A percentile compares a stretch with the other conserved stretches of the same genome.
Conservation (phyloP, 805 yeast genomes). For the Metschnikowia picachoensis region DNA sequence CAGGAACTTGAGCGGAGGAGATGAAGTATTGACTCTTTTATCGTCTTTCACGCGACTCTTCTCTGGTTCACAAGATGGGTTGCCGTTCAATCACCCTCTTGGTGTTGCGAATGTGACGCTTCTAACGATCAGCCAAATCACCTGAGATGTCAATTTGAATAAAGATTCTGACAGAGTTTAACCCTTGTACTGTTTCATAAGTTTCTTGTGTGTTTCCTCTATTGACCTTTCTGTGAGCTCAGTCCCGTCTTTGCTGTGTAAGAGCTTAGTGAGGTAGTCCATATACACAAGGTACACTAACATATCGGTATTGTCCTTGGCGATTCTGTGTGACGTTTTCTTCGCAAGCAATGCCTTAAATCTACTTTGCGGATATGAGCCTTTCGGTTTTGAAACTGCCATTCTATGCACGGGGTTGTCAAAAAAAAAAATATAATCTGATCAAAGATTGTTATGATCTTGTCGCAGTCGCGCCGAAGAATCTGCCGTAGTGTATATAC, state of each 20-base stretch:
- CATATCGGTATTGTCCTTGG: slow-evolving; percentile 39
- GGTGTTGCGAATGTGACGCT: no score
- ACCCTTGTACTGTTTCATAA: slow-evolving; percentile 37
- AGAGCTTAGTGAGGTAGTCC: slow-evolving; percentile 41
- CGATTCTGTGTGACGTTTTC: slow-evolving; percentile 10
- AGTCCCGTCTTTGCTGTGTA: slow-evolving; percentile 33
- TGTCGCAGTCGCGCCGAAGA: no score
- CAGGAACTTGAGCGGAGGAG: no score
- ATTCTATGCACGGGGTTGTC: neutral
- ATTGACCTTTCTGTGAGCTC: slow-evolving; percentile 37
- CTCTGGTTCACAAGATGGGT: no score
- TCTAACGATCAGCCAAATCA: neutral
- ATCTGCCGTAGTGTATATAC: no score
- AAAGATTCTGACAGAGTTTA: slow-evolving; percentile 1
- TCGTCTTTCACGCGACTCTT: no score
- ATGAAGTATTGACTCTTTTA: no score
- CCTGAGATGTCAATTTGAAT: neutral
- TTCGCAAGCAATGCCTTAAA: slow-evolving; percentile 8
- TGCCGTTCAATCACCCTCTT: no score
- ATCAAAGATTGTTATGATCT: no score
- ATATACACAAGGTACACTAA: slow-evolving; percentile 46
- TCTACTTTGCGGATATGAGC: slow-evolving; percentile 13
- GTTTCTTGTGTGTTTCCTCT: slow-evolving; percentile 29
- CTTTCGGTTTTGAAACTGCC: neutral
- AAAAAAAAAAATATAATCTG: no score